Conservation (phyloP, 257 asterid genomes). For the Scutellaria minor region DNA sequence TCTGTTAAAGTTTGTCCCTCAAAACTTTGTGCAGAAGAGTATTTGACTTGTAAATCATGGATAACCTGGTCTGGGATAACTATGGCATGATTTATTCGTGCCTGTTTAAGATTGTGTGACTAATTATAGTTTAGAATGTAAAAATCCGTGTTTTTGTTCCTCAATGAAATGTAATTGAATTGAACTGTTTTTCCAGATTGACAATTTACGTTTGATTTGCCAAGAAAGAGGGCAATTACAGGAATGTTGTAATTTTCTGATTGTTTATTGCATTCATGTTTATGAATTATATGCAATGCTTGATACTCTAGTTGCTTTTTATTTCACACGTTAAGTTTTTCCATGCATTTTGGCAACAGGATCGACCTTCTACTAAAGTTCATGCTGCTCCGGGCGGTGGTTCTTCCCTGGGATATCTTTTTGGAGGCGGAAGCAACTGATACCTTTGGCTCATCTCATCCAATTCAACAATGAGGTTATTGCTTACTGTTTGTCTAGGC, state of each 20-base stretch:
- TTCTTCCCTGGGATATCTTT: conserved; percentile 56
- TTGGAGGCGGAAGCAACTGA: conserved; percentile 49
- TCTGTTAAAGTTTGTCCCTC: neutral
- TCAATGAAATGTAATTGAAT: neutral
- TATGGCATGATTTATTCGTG: neutral
- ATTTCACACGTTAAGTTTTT: no score
- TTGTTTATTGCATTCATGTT: no score
- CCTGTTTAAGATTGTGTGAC: neutral
- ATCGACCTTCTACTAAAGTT: conserved; percentile 63
- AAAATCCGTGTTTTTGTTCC: neutral
- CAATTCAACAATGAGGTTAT: conserved; percentile 10
- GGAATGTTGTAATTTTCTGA: no score
- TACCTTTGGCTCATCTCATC: conserved; percentile 13
- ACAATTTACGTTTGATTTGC: no score
- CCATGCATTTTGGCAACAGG: conserved; percentile 36
- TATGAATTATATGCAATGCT: no score
- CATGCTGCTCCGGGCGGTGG: conserved; percentile 69
- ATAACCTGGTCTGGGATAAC: neutral
- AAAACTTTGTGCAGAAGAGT: neutral
- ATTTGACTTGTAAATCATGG: neutral
- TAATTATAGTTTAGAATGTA: neutral
- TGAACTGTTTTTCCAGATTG: neutral
- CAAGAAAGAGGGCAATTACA: no score
- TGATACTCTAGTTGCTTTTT: no score
- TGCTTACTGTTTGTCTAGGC: conserved; percentile 22